phyloP scores from a whole-genome alignment of 139 green algal species.

The Asterochloris sp. region DNA sequence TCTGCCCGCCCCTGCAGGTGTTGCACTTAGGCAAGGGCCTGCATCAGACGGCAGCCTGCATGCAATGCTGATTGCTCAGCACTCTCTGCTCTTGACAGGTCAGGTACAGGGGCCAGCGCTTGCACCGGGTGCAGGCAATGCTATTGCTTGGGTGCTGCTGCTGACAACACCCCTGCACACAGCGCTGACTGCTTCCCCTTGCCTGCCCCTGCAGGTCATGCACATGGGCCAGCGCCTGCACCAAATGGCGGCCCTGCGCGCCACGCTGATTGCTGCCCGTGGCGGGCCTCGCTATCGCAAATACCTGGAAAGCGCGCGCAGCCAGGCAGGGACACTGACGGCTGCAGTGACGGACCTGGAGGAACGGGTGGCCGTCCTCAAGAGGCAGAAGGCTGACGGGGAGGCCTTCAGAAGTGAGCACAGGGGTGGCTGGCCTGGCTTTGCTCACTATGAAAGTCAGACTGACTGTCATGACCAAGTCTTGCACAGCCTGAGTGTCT shows the following conservation, averaged over 20 bases:
- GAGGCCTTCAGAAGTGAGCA: slow-evolving; percentile 14
- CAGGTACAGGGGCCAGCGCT: slow-evolving; percentile 1
- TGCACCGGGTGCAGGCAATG: too few species aligned
- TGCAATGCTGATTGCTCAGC: too few species aligned
- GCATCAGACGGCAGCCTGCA: too few species aligned
- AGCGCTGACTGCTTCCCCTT: not conserved
- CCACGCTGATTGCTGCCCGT: not conserved
- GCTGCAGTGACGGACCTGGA: slow-evolving; percentile 12
- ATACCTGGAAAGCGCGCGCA: not conserved
- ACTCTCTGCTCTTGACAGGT: slow-evolving; percentile 1
- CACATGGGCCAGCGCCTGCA: slow-evolving; percentile 7
- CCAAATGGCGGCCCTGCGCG: not conserved
- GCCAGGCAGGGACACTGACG: not conserved
- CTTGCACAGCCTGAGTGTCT: too few species aligned
- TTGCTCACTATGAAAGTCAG: too few species aligned
- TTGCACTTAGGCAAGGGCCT: too few species aligned
- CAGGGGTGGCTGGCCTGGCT: too few species aligned
- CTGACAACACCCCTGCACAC: not conserved
- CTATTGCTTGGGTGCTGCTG: not conserved
- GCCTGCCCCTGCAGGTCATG: slow-evolving; percentile 16
- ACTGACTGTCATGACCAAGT: too few species aligned
- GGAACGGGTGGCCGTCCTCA: not conserved
- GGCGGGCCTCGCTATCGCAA: not conserved
- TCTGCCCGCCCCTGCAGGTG: too few species aligned
- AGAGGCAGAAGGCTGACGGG: slow-evolving; percentile 14